Conservation (phyloP, 441 rosid genomes). For the Adansonia gregorii region DNA sequence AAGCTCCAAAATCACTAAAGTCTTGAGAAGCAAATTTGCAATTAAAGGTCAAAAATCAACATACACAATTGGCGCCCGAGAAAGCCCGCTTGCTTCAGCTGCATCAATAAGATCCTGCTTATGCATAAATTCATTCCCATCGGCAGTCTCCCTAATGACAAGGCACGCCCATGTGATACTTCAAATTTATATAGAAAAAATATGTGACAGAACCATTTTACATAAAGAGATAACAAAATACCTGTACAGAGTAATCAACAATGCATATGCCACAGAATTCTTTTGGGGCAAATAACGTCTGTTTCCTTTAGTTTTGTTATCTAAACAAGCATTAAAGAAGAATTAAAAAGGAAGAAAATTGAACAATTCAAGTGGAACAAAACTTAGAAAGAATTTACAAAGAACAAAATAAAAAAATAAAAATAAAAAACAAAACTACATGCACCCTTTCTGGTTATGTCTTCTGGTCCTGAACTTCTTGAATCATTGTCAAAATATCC, state of each 20-base stretch:
- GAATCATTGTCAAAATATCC: conserved; percentile 58
- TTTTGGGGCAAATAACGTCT: conserved; percentile 73
- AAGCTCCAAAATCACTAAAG: conserved; percentile 10
- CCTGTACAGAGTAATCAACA: conserved; percentile 81
- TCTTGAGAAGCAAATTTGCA: conserved; percentile 17
- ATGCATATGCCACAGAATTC: conserved; percentile 84
- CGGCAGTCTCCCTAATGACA: conserved; percentile 55
- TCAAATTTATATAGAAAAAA: conserved; percentile 26
- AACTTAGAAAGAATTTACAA: conserved; percentile 6
- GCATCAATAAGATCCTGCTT: conserved; percentile 91
- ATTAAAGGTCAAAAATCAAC: conserved; percentile 29
- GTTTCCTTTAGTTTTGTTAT: conserved; percentile 49
- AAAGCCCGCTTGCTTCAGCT: conserved; percentile 91
- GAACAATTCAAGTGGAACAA: conserved; percentile 22
- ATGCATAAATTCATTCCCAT: conserved; percentile 74
- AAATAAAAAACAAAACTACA: background rate
- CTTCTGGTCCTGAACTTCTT: conserved; percentile 61
- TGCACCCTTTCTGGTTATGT: conserved; percentile 45
- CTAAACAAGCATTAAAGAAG: conserved; percentile 37
- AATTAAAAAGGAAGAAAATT: conserved; percentile 7
- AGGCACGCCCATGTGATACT: conserved; percentile 23
- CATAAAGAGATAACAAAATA: conserved; percentile 27
- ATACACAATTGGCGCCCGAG: conserved; percentile 69
- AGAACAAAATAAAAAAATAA: background rate
- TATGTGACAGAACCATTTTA: conserved; percentile 18